These are phyloP conservation scores for Zancudomyces culisetae DNA, from an alignment of 371 early-diverging fungal species.

Conservation along the genomic window DNA sequence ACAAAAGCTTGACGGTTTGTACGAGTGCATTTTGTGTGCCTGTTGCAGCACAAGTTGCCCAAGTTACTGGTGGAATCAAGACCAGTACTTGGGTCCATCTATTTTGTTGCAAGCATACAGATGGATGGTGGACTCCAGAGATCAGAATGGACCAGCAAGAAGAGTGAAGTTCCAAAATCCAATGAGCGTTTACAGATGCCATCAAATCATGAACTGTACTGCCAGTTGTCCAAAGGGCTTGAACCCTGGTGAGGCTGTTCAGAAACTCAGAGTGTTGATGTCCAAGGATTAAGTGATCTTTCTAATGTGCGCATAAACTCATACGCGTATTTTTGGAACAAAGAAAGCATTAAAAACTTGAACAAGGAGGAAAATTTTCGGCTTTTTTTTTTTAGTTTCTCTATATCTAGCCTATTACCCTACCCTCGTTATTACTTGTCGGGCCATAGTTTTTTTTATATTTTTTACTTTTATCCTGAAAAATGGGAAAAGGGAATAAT, in stretches of 20 bases:
- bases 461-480: background rate
- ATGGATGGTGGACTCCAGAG: conserved; percentile 95
- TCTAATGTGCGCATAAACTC: too few relatives aligned
- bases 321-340: too few relatives aligned
- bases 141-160: conserved; percentile 76
- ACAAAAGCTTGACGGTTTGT: conserved; percentile 89
- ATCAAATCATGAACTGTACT: conserved; percentile 97
- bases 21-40: conserved; percentile 95
- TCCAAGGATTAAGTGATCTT: conserved; percentile 42
- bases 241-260: conserved; percentile 87
- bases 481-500: background rate
- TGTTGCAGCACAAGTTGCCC: conserved; percentile 95
- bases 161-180: conserved; percentile 79
- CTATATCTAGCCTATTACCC: too few relatives aligned
- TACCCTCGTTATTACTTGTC: background rate
- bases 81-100: conserved; percentile 88
- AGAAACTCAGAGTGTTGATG: conserved; percentile 86
- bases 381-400: too few relatives aligned
- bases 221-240: conserved; percentile 94
- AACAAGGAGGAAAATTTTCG: too few relatives aligned
- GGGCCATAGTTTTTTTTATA: background rate
- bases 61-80: conserved; percentile 93
- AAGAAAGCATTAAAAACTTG: too few relatives aligned
- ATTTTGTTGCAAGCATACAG: conserved; percentile 93
- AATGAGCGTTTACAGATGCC: conserved; percentile 92